A percentile compares a stretch with the other conserved stretches of the same genome.
These are phyloP conservation scores for Penicillium verrucosum DNA, from an alignment of 2,329 filamentous ascomycete genomes.

Conservation along the genomic window DNA sequence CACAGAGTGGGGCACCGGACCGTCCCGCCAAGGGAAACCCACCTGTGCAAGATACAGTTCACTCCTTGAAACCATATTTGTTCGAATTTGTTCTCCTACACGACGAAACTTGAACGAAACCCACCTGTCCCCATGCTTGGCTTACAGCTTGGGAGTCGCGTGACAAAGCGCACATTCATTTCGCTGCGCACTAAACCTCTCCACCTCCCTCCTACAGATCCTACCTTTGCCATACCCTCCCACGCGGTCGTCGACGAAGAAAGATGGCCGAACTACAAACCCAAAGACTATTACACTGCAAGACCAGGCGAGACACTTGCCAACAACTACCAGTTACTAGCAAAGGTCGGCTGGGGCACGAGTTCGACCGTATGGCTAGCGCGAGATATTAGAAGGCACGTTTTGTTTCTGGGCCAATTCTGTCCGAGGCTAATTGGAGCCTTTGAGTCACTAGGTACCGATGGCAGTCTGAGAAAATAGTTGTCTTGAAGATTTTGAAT, in stretches of 20 bases:
- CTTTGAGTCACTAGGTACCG: not conserved
- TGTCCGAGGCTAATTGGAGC: not conserved
- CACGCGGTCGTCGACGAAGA: not conserved
- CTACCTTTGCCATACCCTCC: not conserved
- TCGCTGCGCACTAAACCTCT: not conserved
- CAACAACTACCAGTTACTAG: conserved; percentile 37
- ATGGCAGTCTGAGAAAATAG: conserved; percentile 15
- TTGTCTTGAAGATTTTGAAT: conserved; percentile 31
- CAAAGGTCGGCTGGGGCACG: conserved; percentile 44
- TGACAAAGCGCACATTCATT: not conserved
- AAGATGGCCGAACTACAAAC: not conserved
- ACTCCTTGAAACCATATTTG: too few relatives aligned
- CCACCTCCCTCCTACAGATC: not conserved
- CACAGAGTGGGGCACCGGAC: not conserved
- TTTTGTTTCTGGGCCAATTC: not conserved
- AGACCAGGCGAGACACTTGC: conserved; percentile 38
- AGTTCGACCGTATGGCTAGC: conserved; percentile 47
- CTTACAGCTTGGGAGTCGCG: not conserved
- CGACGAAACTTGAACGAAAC: too few relatives aligned
- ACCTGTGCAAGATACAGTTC: too few relatives aligned
- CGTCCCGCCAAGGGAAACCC: not conserved
- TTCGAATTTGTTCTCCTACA: not conserved
- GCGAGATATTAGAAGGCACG: conserved; percentile 30
- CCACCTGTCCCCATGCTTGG: not conserved
- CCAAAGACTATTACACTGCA: not conserved